Base-by-base conservation (phyloP, 2,329 filamentous ascomycete species). In the Aureobasidium mangrovei region DNA sequence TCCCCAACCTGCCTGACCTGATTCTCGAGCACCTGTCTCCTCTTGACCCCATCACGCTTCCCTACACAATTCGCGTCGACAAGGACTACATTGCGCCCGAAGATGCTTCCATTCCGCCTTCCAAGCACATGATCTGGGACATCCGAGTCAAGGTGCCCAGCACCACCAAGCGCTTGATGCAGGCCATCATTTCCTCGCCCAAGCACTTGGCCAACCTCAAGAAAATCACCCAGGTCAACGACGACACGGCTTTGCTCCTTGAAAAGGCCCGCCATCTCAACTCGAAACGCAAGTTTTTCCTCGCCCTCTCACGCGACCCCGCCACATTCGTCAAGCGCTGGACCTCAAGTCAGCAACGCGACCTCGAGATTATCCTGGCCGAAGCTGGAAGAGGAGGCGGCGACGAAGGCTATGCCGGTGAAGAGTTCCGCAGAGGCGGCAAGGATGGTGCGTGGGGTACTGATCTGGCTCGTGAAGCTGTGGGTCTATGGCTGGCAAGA, bases 11-110 rank as follows among this genome's bases (percentile, higher is more conserved):
- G 53, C 84, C 86, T 44, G 86, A 87, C 61, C 84, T 95, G 58
- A 81, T 84, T 49, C 53, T 44, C 7, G 78, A 80, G 7, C 90
- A 97, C 69, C 81, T 96, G 54, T 82, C 78, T 31, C 82, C 88
- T 2, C 79, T 96, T 1, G 83, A 88, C 4, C 90, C 93, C 0
- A 80, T 96, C 64, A 84, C 86, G 63, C 80, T 98, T 33, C 79
- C 83, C 26, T 98, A 96, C 74, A 98, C 91, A 7, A 93, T 98
- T 66, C 88, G 91, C 56, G 86, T 96, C 39, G 93, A 98, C 68
- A 72, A 73, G 58, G 64, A 70, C 56, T 76, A 77, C 63, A 71
- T 75, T 55, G 64, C 66, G 3, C 70, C 71, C 27, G 79, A 88
- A 63, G 67, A 63, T 38, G 51, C 61, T 28, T 39, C 67, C 55